Evolutionary conservation across 1,139 yeast genomes (phyloP).

Genomic region (Hansenula lynferdii): DNA sequence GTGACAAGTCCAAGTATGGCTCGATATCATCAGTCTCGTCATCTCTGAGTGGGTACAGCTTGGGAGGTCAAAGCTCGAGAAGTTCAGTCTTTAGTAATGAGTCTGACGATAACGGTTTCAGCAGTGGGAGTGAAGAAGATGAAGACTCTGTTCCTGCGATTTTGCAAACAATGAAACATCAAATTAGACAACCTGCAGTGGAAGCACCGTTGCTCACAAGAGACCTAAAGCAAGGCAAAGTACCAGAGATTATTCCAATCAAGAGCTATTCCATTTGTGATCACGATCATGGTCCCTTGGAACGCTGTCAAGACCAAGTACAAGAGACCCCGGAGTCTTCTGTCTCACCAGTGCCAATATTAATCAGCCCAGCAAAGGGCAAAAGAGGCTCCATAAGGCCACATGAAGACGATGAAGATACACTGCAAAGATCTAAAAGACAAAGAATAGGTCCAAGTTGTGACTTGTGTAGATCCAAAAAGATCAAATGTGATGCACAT

Average conservation of each 20-base stretch:
- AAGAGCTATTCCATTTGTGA: no score
- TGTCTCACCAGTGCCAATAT: no score
- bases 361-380: background rate
- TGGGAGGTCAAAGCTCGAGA: background rate
- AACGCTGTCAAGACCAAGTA: no score
- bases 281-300: no score
- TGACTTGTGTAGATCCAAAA: constrained; percentile 65
- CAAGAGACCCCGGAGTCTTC: no score
- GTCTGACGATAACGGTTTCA: background rate
- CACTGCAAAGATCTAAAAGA: constrained; percentile 29
- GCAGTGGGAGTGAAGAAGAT: background rate
- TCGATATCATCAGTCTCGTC: background rate
- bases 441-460: constrained; percentile 76
- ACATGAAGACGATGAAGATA: background rate
- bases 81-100: background rate
- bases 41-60: no score
- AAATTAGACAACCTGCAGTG: no score
- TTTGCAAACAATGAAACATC: no score
- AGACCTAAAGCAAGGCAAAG: no score
- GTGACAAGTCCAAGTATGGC: background rate
- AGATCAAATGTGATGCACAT: constrained; percentile 72
- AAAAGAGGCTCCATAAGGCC: background rate
- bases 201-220: no score
- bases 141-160: background rate
- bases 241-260: no score